Conservation (phyloP, 805 yeast genomes). For the Candida argentea region DNA sequence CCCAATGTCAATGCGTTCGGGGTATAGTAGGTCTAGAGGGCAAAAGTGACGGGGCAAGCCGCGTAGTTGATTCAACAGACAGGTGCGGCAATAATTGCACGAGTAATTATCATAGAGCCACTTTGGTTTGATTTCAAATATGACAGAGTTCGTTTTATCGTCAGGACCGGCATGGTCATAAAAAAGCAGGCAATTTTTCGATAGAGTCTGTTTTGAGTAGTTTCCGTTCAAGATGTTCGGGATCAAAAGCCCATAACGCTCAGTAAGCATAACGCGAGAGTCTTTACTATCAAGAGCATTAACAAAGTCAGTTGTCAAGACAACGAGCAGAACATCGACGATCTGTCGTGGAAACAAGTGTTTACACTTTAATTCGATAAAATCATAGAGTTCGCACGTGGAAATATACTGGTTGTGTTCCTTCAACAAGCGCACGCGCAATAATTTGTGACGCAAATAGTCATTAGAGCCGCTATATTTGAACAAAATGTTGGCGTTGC, state of each 20-base stretch:
- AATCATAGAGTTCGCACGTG: conserved; percentile 32
- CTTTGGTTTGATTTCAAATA: conserved; percentile 50
- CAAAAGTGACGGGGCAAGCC: conserved; percentile 32
- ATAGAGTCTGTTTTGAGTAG: conserved; percentile 15
- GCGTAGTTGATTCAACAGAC: conserved; percentile 37
- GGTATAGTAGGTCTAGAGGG: conserved; percentile 32
- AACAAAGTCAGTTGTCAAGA: conserved; percentile 20
- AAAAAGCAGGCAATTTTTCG: conserved; percentile 27
- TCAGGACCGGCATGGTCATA: conserved; percentile 6
- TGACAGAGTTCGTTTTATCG: conserved; percentile 7
- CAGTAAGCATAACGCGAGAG: conserved; percentile 23
- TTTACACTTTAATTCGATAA: conserved; percentile 24
- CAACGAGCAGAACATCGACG: conserved; percentile 23
- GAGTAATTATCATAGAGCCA: conserved; percentile 42
- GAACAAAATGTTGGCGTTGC: conserved; percentile 41
- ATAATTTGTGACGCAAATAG: conserved; percentile 23
- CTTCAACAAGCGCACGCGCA: conserved; percentile 28
- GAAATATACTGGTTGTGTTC: conserved; percentile 24
- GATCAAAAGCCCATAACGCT: conserved; percentile 33
- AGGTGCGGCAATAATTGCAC: conserved; percentile 44
- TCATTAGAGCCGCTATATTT: conserved; percentile 26
- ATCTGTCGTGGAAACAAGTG: conserved; percentile 20
- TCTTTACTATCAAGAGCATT: conserved; percentile 17
- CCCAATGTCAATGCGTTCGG: conserved; percentile 23
- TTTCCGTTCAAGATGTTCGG: conserved; percentile 30